These are phyloP conservation scores for Physcia stellaris DNA, from an alignment of 495 filamentous ascomycete genomes.

Conservation along the genomic window DNA sequence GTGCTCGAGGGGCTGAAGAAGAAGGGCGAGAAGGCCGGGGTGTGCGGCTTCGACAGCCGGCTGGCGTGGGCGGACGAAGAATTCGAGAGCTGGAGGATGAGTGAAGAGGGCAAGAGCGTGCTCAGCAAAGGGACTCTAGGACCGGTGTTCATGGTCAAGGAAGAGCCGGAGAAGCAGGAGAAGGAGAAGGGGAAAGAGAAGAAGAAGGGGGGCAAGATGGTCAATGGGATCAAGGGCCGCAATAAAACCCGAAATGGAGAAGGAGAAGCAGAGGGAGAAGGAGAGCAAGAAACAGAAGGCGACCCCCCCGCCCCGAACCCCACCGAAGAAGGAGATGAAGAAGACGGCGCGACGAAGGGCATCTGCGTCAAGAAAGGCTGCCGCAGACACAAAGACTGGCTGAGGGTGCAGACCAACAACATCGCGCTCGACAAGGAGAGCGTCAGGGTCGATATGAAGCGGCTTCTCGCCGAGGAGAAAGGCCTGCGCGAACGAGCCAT, in stretches of 20 bases:
- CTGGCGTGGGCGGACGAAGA: constrained; percentile 47
- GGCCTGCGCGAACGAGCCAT: constrained; percentile 33
- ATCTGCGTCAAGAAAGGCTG: constrained; percentile 40
- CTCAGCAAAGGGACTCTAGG: constrained; percentile 29
- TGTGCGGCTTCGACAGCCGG: constrained; percentile 52
- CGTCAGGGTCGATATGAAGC: constrained; percentile 24
- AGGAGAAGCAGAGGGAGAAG: constrained; percentile 9
- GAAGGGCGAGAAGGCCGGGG: constrained; percentile 35
- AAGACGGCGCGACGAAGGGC: constrained; percentile 25
- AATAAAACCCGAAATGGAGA: background rate
- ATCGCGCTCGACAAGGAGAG: constrained; percentile 32
- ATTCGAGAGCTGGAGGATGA: constrained; percentile 42
- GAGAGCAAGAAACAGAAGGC: constrained; percentile 10
- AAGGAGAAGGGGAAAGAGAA: background rate
- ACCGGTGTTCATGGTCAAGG: constrained; percentile 8
- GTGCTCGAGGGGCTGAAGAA: constrained; percentile 34
- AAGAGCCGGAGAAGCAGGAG: constrained; percentile 18
- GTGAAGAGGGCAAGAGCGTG: constrained; percentile 26
- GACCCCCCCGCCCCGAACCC: constrained; percentile 16
- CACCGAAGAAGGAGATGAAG: constrained; percentile 17
- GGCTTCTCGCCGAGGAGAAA: constrained; percentile 32
- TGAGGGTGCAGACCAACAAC: constrained; percentile 38
- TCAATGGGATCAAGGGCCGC: background rate
- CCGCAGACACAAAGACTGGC: constrained; percentile 38
- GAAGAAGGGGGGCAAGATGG: no score